A percentile compares a stretch with the other conserved stretches of the same genome.
Conservation (phyloP, 768 basidiomycete genomes). For the Serendipita sp. region DNA sequence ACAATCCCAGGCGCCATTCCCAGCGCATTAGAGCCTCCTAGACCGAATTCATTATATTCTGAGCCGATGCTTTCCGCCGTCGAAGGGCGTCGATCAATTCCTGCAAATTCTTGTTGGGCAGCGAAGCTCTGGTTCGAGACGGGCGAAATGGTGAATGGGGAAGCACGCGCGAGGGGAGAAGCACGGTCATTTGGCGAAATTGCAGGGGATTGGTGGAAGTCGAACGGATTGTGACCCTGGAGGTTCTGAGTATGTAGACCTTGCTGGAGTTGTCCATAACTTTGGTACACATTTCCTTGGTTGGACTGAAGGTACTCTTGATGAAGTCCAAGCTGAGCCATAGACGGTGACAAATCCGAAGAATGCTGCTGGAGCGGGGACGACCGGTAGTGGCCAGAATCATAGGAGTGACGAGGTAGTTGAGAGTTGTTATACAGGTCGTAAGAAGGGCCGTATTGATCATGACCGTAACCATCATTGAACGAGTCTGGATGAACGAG, state of each 20-base stretch:
- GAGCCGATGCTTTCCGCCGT: background rate
- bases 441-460: background rate
- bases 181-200: background rate
- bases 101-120: background rate
- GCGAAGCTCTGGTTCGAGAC: background rate
- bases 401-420: background rate
- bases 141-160: background rate
- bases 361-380: background rate
- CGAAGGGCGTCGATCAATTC: background rate
- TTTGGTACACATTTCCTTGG: background rate
- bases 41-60: background rate
- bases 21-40: background rate
- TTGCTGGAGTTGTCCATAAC: background rate
- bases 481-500: background rate
- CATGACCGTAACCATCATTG: background rate
- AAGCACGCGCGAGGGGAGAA: background rate
- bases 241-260: background rate
- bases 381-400: background rate
- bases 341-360: background rate
- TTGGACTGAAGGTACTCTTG: background rate
- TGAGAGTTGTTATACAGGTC: background rate
- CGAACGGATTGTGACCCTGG: background rate
- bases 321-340: slow-evolving; percentile 4
- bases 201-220: background rate
- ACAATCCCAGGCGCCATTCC: background rate